Evolutionary conservation across 352 stramenopile genomes (phyloP), one percentile per base, ranked within the genome.

Genomic region (Phytophthora meadii): DNA sequence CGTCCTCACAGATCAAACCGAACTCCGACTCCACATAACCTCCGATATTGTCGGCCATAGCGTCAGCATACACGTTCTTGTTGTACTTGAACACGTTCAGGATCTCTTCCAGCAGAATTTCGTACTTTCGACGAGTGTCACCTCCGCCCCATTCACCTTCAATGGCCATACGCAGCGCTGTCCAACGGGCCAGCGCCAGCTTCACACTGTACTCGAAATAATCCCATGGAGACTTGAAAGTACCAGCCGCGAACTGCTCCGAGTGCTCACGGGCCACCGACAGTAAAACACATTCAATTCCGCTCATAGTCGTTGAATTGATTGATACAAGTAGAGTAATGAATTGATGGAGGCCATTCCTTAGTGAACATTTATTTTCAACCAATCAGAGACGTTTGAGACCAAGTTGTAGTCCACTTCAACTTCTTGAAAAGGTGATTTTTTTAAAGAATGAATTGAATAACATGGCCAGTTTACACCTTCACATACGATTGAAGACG

Each of bases 171-270:
- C 87, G 84, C 66, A 95, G 69, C 65, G 87, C 87, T 36, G 87
- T 95, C 87, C 87, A 95, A 19, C 87, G 84, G 6, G 83, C 74
- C 52, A 95, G 51, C 64, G 77, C 77, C 54, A 94, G 65, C 74
- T 93, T 94, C 15, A 91, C 82, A 54, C 79, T 78, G 65, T 93
- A 92, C 69, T 93, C 86, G 56, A 94, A 94, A 61, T 89, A 89
- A 44, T 92, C 84, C 86, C 86, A 94, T 68, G 75, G 86, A 11
- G 71, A 87, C 67, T 90, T 88, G 61, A 88, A 83, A n/a, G 77
- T 76, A 49, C 76, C 76, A 27, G 54, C 74, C 37, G 56, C 49
- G 57, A 87, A 90, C 44, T 75, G 55, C 57, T 80, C 61, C 49
- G 79, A 83, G 60, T 92, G 79, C 54, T 82, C 79, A 24, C 60